Evolutionary conservation across 192 early-diverging fungal species (phyloP).

Genomic region (Coemansia reversa): DNA sequence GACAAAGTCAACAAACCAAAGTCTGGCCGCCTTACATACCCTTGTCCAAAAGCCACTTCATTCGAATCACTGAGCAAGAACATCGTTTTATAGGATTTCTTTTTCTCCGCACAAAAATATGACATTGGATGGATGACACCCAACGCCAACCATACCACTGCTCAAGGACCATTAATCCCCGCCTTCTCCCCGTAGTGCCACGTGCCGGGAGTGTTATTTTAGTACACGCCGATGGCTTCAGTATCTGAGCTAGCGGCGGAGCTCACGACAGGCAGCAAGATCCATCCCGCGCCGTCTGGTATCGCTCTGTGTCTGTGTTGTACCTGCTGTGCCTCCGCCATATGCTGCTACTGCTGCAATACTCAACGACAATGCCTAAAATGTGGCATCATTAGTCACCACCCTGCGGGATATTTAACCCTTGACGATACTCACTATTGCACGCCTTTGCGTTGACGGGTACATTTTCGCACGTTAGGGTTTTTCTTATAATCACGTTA

Average conservation of each 20-base stretch:
- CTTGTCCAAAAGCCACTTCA: no score
- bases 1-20: no score
- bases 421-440: background rate
- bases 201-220: conserved; percentile 23
- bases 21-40: no score
- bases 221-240: conserved; percentile 39
- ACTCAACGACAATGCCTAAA: conserved; percentile 27
- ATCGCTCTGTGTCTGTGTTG: conserved; percentile 20
- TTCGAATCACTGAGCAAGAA: no score
- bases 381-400: conserved; percentile 25
- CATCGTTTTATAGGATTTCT: no score
- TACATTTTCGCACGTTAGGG: background rate
- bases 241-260: conserved; percentile 25
- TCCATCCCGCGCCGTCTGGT: conserved; percentile 23
- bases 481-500: no score
- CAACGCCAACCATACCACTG: no score
- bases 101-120: no score
- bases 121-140: no score
- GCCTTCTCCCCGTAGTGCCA: conserved; percentile 5
- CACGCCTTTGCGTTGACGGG: background rate
- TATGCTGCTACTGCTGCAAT: conserved; percentile 31
- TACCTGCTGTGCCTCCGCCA: conserved; percentile 26
- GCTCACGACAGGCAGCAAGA: conserved; percentile 24
- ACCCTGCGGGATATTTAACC: conserved; percentile 11
- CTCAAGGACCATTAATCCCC: background rate